Conservation (phyloP, 2,329 filamentous ascomycete species). For the Alternaria dauci region DNA sequence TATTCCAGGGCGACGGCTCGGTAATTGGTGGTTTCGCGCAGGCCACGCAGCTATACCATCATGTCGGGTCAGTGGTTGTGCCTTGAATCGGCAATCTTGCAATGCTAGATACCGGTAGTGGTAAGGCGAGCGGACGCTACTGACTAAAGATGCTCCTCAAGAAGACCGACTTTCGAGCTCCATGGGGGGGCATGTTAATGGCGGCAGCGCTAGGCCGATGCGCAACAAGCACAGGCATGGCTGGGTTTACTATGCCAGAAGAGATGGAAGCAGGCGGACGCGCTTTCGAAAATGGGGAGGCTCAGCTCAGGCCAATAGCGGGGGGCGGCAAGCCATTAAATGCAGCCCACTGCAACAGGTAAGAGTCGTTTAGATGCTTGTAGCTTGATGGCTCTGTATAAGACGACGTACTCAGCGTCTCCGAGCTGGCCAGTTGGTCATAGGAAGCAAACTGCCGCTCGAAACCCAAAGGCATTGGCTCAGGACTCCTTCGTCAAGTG, state of each 20-base stretch:
- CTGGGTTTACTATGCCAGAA: conserved; percentile 39
- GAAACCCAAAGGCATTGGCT: conserved; percentile 39
- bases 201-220: conserved; percentile 19
- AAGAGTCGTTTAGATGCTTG: conserved; percentile 34
- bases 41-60: conserved; percentile 29
- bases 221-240: conserved; percentile 28
- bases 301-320: conserved; percentile 43
- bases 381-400: conserved; percentile 42
- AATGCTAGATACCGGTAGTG: conserved; percentile 24
- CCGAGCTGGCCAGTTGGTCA: conserved; percentile 28
- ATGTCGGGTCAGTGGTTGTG: conserved; percentile 30
- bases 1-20: conserved; percentile 24
- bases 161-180: conserved; percentile 2
- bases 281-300: conserved; percentile 40
- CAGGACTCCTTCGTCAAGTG: conserved; percentile 28
- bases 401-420: conserved; percentile 43
- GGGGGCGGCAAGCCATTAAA: conserved; percentile 41
- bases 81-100: conserved; percentile 43
- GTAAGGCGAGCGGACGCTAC: conserved; percentile 29
- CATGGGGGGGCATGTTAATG: conserved; percentile 24
- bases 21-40: conserved; percentile 28
- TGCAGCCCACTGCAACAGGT: conserved; percentile 45
- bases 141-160: conserved; percentile 16
- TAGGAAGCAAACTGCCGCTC: conserved; percentile 40
- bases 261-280: conserved; percentile 33